Base-by-base conservation (phyloP, 345 rosid species). In the Murraya koenigii region DNA sequence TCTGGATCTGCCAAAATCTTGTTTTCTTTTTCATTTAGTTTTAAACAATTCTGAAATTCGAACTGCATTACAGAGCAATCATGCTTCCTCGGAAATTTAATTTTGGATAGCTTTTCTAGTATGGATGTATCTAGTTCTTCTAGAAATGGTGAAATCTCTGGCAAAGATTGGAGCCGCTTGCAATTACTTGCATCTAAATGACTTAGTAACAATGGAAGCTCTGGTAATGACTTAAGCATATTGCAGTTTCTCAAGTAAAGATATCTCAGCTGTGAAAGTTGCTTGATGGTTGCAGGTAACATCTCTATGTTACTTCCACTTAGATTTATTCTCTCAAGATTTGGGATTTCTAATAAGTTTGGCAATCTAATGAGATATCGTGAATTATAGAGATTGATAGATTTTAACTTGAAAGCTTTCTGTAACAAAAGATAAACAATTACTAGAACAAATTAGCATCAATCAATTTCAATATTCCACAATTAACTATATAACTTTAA, bases 141-240 rank as follows among this genome's bases (percentile, higher is more conserved):
- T 28, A n/a, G 23, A 41, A 13, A n/a, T 14, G 72, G 3, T 25
- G 52, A 5, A 44, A 41, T 8, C 70, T n/a, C 22, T 61, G 68
- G 55, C 55, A 74, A 39, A 38, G 58, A 33, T 17, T 72, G 59
- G 8, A 74, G 58, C 10, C 0, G 19, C 55, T 8, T 5, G 56
- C 67, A 60, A 19, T 41, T 26, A 15, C 5, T 26, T 74, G 77
- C 69, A 15, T 74, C 59, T 2, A 62, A 19, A 44, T 17, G 5
- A 0, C 20, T 2, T 60, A 61, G 69, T 20, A 6, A 5, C 17
- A 20, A 5, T 19, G 77, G 77, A 61, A 74, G 77, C 69, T 61
- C 23, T 19, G 76, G 71, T 5, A 67, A 67, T 39, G 71, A 67
- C 6, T 23, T 33, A 67, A 67, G 71, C 71, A 67, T 67, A 23